phyloP scores from a whole-genome alignment of 176 grass and related monocot genomes.

The Eragrostis curvula region DNA sequence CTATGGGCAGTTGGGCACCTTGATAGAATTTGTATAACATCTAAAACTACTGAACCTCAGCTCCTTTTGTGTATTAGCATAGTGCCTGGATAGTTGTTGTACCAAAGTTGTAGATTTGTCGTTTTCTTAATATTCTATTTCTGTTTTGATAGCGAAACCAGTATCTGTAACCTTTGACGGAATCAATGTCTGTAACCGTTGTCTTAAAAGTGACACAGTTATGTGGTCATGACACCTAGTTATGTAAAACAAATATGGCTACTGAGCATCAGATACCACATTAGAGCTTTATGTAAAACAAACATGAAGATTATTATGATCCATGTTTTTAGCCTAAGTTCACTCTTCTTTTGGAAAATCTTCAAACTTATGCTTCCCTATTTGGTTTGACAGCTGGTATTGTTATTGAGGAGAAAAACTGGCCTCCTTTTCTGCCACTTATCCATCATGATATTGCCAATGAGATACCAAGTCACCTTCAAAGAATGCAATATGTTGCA shows the following conservation, averaged over 20 bases:
- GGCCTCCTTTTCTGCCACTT: conserved; percentile 94
- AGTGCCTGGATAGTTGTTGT: background rate
- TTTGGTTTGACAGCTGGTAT: conserved; percentile 72
- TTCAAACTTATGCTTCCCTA: conserved; percentile 22
- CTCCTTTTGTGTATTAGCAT: background rate
- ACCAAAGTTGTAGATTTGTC: background rate
- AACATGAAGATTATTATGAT: background rate
- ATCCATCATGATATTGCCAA: conserved; percentile 97
- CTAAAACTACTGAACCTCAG: background rate
- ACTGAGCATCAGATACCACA: background rate
- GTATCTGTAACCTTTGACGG: too few species aligned
- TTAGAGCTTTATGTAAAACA: background rate
- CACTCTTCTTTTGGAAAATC: background rate
- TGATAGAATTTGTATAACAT: conserved; percentile 24
- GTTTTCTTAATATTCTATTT: background rate
- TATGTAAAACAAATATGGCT: conserved; percentile 1
- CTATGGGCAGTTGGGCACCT: background rate
- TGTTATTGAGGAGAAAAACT: conserved; percentile 96
- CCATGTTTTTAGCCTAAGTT: conserved; percentile 1
- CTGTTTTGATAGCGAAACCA: background rate
- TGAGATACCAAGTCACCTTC: conserved; percentile 93
- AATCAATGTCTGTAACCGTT: background rate
- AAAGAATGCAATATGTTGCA: conserved; percentile 91
- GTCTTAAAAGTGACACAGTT: background rate
- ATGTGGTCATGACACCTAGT: background rate